A percentile compares a stretch with the other conserved stretches of the same genome.
phyloP scores from a whole-genome alignment of 768 basidiomycete species.

The Ramaria sp. region DNA sequence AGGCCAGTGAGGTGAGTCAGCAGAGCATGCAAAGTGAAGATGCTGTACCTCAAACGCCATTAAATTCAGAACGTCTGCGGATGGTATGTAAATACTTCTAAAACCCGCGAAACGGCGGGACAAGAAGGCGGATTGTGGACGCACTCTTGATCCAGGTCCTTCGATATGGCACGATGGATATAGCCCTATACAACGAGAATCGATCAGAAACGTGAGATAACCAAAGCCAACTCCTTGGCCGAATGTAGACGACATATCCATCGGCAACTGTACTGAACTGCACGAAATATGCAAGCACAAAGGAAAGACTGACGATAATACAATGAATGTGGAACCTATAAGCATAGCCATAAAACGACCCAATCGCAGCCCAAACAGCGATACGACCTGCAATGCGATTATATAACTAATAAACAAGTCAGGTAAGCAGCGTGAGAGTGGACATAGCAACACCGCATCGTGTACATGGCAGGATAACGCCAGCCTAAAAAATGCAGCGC shows the following conservation, averaged over 20 bases:
- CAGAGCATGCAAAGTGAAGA: not conserved
- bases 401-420: not conserved
- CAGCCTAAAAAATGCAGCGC: not conserved
- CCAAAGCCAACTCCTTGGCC: no score
- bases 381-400: conserved; percentile 42
- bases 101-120: not conserved
- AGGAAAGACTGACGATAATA: conserved; percentile 23
- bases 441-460: not conserved
- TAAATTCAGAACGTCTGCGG: not conserved
- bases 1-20: no score
- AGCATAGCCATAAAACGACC: conserved; percentile 56
- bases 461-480: not conserved
- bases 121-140: conserved; percentile 6
- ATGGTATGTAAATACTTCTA: conserved; percentile 3
- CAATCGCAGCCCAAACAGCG: conserved; percentile 58
- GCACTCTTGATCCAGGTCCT: conserved; percentile 28
- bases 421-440: not conserved
- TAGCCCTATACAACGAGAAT: conserved; percentile 23
- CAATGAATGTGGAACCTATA: conserved; percentile 28
- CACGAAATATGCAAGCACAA: conserved; percentile 14
- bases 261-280: conserved; percentile 29
- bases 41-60: not conserved
- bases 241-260: not conserved
- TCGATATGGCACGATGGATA: conserved; percentile 28
- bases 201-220: conserved; percentile 9